phyloP scores from a whole-genome alignment of 1,284 basidiomycete species.

The Pisolithus thermaeus region DNA sequence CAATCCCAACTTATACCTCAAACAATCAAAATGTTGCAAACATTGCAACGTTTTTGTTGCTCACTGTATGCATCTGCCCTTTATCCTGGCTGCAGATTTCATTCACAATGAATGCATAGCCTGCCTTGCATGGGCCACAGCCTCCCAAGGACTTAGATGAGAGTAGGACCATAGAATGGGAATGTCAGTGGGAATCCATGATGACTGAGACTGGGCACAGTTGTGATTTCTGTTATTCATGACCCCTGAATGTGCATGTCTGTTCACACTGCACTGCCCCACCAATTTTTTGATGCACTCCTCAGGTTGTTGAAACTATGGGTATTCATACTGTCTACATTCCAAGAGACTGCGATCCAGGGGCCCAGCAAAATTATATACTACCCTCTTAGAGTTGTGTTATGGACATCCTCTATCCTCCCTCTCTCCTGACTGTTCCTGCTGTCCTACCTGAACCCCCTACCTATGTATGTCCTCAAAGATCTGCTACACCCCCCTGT shows the following conservation, averaged over 20 bases:
- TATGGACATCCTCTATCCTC: slow-evolving; percentile 22
- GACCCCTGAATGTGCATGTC: not conserved
- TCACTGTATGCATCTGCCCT: not conserved
- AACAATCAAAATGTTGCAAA: no score
- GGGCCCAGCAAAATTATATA: slow-evolving; percentile 1
- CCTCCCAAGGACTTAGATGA: not conserved
- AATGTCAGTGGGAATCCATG: slow-evolving; percentile 8
- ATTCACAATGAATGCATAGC: not conserved
- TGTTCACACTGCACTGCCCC: not conserved
- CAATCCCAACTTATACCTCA: no score
- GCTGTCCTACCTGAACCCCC: slow-evolving; percentile 16
- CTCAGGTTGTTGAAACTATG: slow-evolving; percentile 5
- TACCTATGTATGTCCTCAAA: slow-evolving; percentile 14
- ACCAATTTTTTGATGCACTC: not conserved
- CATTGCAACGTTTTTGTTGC: no score
- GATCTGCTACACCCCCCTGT: not conserved
- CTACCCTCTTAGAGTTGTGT: slow-evolving; percentile 19
- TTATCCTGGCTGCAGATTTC: not conserved
- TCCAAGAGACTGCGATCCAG: slow-evolving; percentile 3
- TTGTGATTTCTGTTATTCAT: slow-evolving; percentile 11
- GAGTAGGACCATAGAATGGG: not conserved
- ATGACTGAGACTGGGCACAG: slow-evolving; percentile 10
- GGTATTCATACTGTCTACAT: not conserved
- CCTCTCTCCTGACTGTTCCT: slow-evolving; percentile 11
- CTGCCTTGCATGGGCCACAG: not conserved